Conservation (phyloP, 345 rosid genomes). For the Eucalyptus microcorys region DNA sequence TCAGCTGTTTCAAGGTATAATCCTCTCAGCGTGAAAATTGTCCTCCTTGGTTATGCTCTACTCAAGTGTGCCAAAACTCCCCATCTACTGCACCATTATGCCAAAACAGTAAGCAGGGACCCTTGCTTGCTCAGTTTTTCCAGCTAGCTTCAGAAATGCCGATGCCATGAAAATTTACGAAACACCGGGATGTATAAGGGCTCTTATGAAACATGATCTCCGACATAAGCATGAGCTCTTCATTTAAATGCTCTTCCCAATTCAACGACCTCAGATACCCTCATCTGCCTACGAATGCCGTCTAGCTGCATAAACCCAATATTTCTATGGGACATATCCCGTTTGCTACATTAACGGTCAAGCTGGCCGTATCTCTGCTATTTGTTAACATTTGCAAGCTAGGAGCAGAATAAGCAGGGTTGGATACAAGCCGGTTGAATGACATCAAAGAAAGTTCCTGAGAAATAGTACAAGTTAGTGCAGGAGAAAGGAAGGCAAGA, state of each 20-base stretch:
- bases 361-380: slow-evolving; percentile 63
- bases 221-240: slow-evolving; percentile 47
- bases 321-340: slow-evolving; percentile 48
- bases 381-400: slow-evolving; percentile 36
- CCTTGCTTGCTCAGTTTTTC: neutral
- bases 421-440: slow-evolving; percentile 67
- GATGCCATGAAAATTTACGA: neutral
- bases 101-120: neutral
- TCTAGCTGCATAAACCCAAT: slow-evolving; percentile 5
- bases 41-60: neutral
- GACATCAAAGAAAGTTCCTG: slow-evolving; percentile 54
- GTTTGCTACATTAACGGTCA: slow-evolving; percentile 55
- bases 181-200: neutral
- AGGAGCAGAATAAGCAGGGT: slow-evolving; percentile 28
- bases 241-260: slow-evolving; percentile 51
- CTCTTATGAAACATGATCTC: slow-evolving; percentile 7
- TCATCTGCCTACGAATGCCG: slow-evolving; percentile 17
- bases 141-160: neutral
- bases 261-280: slow-evolving; percentile 49
- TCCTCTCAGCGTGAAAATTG: neutral
- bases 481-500: neutral
- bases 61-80: neutral
- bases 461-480: neutral
- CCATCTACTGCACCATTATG: neutral
- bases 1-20: neutral